Evolutionary conservation across 345 rosid genomes (phyloP).

Genomic region (Gossypium bickii): DNA sequence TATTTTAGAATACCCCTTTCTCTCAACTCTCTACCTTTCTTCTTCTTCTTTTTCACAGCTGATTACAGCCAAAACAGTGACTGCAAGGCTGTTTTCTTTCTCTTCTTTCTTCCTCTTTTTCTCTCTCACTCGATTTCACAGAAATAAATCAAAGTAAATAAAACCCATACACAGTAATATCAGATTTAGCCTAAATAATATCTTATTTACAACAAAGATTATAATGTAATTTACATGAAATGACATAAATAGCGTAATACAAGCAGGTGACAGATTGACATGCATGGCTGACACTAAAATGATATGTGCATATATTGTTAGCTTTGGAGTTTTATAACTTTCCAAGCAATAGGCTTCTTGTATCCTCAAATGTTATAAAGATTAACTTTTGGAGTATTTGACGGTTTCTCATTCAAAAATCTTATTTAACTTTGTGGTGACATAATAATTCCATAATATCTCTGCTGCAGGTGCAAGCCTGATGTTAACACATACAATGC

Average conservation of each 20-base stretch:
- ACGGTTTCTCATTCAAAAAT: neutral
- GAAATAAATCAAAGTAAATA: too few relatives aligned
- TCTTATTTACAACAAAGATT: neutral
- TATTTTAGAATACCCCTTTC: too few relatives aligned
- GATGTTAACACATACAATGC: conserved; percentile 87
- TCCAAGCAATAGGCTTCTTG: neutral
- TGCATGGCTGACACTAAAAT: neutral
- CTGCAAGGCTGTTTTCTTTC: too few relatives aligned
- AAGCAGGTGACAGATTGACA: neutral
- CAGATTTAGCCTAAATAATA: neutral
- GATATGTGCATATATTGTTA: neutral
- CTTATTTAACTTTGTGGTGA: neutral
- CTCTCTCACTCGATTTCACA: too few relatives aligned
- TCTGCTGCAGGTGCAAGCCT: conserved; percentile 71
- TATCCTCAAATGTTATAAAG: neutral
- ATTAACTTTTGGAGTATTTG: neutral
- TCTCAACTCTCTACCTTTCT: too few relatives aligned
- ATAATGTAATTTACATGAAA: neutral
- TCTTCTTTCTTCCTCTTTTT: too few relatives aligned
- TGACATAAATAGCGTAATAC: neutral
- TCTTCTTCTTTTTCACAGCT: too few relatives aligned
- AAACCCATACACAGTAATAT: neutral
- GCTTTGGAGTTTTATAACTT: conserved; percentile 24
- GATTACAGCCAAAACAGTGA: too few relatives aligned
- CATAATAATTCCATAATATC: neutral